Evolutionary conservation across 129 eudicot genomes (phyloP).

Genomic region (Arctium minus): DNA sequence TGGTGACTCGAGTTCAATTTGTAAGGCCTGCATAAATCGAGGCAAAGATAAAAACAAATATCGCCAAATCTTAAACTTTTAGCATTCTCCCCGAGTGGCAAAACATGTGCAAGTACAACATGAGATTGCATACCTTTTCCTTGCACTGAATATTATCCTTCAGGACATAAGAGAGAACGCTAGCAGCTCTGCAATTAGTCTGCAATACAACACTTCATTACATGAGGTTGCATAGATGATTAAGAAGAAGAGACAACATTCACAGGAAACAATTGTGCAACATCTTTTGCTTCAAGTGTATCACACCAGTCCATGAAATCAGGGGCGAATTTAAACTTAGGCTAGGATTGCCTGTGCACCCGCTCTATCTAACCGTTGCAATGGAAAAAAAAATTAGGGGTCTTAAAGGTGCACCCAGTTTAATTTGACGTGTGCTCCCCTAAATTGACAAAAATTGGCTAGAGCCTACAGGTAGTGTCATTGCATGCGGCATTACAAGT

Average conservation of each 20-base stretch:
- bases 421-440: no score
- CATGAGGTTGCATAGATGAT: background rate
- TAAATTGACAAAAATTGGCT: no score
- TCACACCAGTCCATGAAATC: no score
- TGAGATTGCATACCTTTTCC: constrained; percentile 58
- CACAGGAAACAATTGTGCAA: background rate
- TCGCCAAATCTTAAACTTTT: background rate
- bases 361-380: no score
- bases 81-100: background rate
- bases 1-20: constrained; percentile 71
- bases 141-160: constrained; percentile 80
- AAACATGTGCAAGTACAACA: background rate
- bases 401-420: no score
- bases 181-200: constrained; percentile 91
- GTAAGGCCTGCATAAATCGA: constrained; percentile 51
- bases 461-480: no score
- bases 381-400: no score
- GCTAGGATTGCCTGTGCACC: no score
- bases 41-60: background rate
- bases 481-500: no score
- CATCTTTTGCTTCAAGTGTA: no score
- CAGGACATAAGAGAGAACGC: constrained; percentile 82
- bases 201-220: constrained; percentile 32
- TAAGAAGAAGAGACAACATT: background rate
- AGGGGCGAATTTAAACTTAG: no score